These are phyloP conservation scores for Sphenostylis stenocarpa DNA, from an alignment of 306 rosid genomes.

Conservation along the genomic window DNA sequence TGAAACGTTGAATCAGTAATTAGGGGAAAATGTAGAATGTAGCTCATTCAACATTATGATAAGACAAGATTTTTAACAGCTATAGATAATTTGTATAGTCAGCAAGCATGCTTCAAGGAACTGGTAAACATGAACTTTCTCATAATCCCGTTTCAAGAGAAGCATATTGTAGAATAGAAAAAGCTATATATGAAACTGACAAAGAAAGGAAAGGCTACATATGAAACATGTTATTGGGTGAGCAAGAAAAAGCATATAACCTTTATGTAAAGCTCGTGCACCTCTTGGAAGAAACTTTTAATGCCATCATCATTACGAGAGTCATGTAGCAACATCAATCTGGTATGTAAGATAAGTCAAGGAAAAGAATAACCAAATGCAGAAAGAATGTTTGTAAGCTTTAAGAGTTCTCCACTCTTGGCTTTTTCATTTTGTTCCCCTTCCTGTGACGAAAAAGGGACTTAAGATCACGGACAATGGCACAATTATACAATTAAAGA, in stretches of 20 bases:
- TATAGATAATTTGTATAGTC: not conserved
- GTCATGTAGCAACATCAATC: slow-evolving; percentile 92
- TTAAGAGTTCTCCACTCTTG: slow-evolving; percentile 7
- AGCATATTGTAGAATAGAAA: slow-evolving; percentile 2
- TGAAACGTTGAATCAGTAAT: slow-evolving; percentile 7
- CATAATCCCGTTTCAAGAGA: slow-evolving; percentile 24
- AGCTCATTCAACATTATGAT: not conserved
- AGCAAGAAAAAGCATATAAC: slow-evolving; percentile 42
- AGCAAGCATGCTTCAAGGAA: slow-evolving; percentile 13
- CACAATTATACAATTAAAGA: not conserved
- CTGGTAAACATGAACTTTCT: not conserved
- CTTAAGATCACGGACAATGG: slow-evolving; percentile 1
- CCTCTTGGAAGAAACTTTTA: slow-evolving; percentile 97
- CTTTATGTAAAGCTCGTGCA: slow-evolving; percentile 96
- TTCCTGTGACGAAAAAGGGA: slow-evolving; percentile 1
- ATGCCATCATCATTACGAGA: slow-evolving; percentile 97
- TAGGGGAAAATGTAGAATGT: not conserved
- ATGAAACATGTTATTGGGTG: not conserved
- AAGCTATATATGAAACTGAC: slow-evolving; percentile 2
- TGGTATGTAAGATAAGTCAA: slow-evolving; percentile 77
- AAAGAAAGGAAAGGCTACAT: slow-evolving; percentile 5
- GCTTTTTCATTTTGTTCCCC: slow-evolving; percentile 14
- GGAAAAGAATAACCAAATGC: slow-evolving; percentile 40
- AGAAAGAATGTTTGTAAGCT: not conserved
- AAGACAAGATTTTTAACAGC: not conserved